Conservation (phyloP, 768 basidiomycete genomes). For the Leccinum boreale region DNA sequence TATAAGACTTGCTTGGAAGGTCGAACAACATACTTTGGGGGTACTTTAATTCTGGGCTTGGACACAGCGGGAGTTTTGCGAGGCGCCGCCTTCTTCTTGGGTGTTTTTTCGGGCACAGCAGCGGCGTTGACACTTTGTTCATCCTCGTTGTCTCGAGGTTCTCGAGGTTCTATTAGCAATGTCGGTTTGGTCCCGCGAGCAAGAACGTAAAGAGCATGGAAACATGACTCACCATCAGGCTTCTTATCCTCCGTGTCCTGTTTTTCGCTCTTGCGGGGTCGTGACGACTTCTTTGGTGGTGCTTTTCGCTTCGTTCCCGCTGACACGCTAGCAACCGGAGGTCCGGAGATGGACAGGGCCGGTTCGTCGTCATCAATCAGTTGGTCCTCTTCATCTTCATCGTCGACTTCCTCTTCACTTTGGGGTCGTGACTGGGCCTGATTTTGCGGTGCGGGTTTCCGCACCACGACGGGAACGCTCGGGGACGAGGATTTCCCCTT, state of each 20-base stretch:
- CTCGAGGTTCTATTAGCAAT: slow-evolving; percentile 26
- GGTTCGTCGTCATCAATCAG: slow-evolving; percentile 67
- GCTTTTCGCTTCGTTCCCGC: slow-evolving; percentile 51
- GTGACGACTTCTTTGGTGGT: slow-evolving; percentile 45
- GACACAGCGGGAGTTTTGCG: slow-evolving; percentile 41
- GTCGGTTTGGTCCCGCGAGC: not conserved
- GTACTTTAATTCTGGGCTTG: slow-evolving; percentile 32
- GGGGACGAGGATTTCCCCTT: slow-evolving; percentile 35
- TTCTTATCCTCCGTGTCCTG: slow-evolving; percentile 45
- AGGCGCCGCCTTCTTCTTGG: slow-evolving; percentile 47
- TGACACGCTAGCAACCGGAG: slow-evolving; percentile 22
- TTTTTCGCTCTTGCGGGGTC: slow-evolving; percentile 53
- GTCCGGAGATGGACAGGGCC: slow-evolving; percentile 25
- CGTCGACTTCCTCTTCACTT: slow-evolving; percentile 53
- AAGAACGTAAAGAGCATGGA: slow-evolving; percentile 25
- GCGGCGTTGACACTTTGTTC: slow-evolving; percentile 14
- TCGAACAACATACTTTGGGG: slow-evolving; percentile 27
- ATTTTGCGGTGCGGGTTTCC: slow-evolving; percentile 21
- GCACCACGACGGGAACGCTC: slow-evolving; percentile 15
- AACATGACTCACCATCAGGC: slow-evolving; percentile 38
- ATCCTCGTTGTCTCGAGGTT: slow-evolving; percentile 26
- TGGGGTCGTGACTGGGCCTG: slow-evolving; percentile 18
- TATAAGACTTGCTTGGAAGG: slow-evolving; percentile 4
- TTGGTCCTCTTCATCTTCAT: slow-evolving; percentile 74
- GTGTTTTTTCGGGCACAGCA: slow-evolving; percentile 33